A percentile compares a stretch with the other conserved stretches of the same genome.
These are phyloP conservation scores for Colletotrichum eremochloae DNA, from an alignment of 2,329 filamentous ascomycete genomes.

Conservation along the genomic window DNA sequence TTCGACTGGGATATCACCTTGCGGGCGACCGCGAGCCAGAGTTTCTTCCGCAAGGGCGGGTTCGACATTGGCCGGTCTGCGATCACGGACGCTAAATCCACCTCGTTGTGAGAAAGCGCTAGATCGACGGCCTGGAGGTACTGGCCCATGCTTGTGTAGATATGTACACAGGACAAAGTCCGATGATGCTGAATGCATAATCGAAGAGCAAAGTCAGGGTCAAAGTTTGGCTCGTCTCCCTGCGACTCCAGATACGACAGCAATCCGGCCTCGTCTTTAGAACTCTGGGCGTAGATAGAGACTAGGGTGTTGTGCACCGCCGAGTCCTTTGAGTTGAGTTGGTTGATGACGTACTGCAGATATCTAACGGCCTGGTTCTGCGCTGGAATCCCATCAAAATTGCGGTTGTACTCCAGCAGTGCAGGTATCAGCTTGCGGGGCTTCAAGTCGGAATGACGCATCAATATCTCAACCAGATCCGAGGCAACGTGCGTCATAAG, in stretches of 20 bases:
- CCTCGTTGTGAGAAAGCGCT: constrained; percentile 88
- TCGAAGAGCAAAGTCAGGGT: constrained; percentile 95
- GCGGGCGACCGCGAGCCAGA: constrained; percentile 95
- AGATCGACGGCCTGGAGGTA: constrained; percentile 94
- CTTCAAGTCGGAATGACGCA: constrained; percentile 89
- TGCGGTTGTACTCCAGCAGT: constrained; percentile 91
- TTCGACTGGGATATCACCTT: constrained; percentile 90
- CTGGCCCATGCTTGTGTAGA: constrained; percentile 96
- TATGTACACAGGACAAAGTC: constrained; percentile 94
- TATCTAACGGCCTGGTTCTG: constrained; percentile 96
- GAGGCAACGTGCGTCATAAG: constrained; percentile 89
- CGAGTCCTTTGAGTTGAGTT: constrained; percentile 82
- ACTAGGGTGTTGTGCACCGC: constrained; percentile 98
- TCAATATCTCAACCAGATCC: constrained; percentile 93
- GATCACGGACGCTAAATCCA: constrained; percentile 90
- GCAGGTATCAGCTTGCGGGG: constrained; percentile 92
- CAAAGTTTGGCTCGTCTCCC: constrained; percentile 87
- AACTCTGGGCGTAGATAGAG: constrained; percentile 91
- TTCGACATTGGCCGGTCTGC: constrained; percentile 88
- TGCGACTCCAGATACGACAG: constrained; percentile 92
- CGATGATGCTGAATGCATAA: constrained; percentile 95
- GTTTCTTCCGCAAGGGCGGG: constrained; percentile 85
- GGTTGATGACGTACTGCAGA: constrained; percentile 91
- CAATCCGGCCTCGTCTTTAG: constrained; percentile 85
- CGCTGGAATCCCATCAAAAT: constrained; percentile 73